These are phyloP conservation scores for Conringia planisiliqua DNA, from an alignment of 345 rosid genomes.

Conservation along the genomic window DNA sequence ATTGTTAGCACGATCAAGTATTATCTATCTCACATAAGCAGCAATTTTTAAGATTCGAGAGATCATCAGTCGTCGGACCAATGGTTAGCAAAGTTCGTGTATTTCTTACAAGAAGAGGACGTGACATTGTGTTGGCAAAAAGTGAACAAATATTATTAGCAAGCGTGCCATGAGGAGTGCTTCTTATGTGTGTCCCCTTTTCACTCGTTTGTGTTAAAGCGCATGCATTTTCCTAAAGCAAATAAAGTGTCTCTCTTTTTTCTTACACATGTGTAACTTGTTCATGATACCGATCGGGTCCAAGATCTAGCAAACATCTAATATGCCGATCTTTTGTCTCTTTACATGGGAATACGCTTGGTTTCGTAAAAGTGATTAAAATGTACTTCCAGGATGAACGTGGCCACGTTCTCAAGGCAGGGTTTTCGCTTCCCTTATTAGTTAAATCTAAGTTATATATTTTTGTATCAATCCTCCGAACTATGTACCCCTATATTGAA, in stretches of 20 bases:
- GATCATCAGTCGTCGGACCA: slow-evolving; percentile 15
- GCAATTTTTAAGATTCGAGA: background rate
- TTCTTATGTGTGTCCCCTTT: slow-evolving; percentile 15
- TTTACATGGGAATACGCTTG: background rate
- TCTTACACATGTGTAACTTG: slow-evolving; percentile 19
- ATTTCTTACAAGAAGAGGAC: slow-evolving; percentile 28
- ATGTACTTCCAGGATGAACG: background rate
- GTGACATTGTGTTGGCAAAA: slow-evolving; percentile 30
- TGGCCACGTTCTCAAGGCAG: background rate
- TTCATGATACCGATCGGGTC: slow-evolving; percentile 23
- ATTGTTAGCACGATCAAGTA: background rate
- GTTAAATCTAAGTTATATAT: background rate
- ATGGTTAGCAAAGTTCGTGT: slow-evolving; percentile 18
- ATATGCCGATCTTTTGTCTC: slow-evolving; percentile 5
- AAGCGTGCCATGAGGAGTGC: slow-evolving; percentile 32
- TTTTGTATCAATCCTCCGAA: background rate
- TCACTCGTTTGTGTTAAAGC: slow-evolving; percentile 23
- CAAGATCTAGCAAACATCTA: slow-evolving; percentile 14
- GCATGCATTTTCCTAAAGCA: slow-evolving; percentile 26
- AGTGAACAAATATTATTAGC: slow-evolving; percentile 23
- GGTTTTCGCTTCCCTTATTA: background rate
- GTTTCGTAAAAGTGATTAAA: background rate
- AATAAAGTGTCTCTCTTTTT: slow-evolving; percentile 25
- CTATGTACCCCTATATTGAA: background rate
- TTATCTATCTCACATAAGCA: background rate